Conservation (phyloP, 164 flowering plant species). For the Buxus sempervirens region DNA sequence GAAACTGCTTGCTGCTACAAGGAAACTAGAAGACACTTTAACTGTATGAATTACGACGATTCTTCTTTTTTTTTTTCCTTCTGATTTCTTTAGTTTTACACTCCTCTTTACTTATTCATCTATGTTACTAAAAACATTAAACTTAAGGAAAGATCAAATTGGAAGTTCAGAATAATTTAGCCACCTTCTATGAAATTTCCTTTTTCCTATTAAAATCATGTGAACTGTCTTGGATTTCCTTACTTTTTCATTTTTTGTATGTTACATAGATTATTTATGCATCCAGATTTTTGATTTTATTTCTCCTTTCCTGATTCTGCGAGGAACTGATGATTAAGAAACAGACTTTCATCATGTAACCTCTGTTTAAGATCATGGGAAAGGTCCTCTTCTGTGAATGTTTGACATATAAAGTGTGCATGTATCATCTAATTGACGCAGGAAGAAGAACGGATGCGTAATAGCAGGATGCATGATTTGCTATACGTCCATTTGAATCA, state of each 20-base stretch:
- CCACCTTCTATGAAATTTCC: neutral
- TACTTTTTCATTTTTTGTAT: neutral
- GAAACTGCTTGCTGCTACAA: constrained; percentile 72
- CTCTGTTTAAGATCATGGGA: too few relatives aligned
- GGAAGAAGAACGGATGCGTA: constrained; percentile 77
- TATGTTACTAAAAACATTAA: too few relatives aligned
- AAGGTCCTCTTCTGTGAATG: neutral
- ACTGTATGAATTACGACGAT: constrained; percentile 47
- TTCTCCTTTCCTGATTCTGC: neutral
- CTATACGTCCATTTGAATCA: constrained; percentile 56
- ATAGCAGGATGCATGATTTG: constrained; percentile 79
- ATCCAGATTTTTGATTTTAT: neutral
- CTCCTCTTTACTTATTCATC: neutral
- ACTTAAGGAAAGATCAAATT: too few relatives aligned
- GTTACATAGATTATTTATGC: neutral
- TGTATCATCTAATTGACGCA: constrained; percentile 24
- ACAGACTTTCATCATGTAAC: neutral
- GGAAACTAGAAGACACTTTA: constrained; percentile 72
- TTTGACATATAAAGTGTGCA: constrained; percentile 6
- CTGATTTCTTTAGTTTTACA: neutral
- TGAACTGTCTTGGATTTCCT: neutral
- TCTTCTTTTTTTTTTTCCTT: neutral
- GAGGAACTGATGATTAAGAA: neutral
- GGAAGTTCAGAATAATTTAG: neutral
- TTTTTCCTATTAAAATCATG: neutral